These are phyloP conservation scores for Fragaria nilgerrensis DNA, from an alignment of 306 rosid species.

Conservation along the genomic window DNA sequence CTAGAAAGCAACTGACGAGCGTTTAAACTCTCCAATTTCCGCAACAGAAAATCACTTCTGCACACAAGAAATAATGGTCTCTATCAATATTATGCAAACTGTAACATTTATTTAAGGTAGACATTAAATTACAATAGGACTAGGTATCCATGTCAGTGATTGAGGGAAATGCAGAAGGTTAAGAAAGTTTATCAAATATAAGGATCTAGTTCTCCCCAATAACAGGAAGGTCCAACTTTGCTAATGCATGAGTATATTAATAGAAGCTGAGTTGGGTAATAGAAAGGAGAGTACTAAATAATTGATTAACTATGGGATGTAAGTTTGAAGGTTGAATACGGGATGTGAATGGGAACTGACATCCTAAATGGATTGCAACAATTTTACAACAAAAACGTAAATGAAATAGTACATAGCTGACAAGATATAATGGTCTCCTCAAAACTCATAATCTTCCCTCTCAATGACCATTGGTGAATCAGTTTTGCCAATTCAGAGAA, in stretches of 20 bases:
- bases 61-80: slow-evolving; percentile 22
- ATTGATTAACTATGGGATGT: not conserved
- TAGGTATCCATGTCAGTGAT: not conserved
- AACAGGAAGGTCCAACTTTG: not conserved
- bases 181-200: not conserved
- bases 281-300: not conserved
- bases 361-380: not conserved
- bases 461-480: not conserved
- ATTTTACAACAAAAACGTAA: not conserved
- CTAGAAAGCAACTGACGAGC: slow-evolving; percentile 87
- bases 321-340: not conserved
- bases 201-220: not conserved
- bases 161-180: not conserved
- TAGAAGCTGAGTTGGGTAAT: not conserved
- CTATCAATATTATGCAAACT: slow-evolving; percentile 12
- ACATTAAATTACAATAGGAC: not conserved
- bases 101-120: not conserved
- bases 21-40: slow-evolving; percentile 77
- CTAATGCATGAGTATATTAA: not conserved
- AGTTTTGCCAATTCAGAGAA: not conserved
- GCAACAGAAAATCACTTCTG: slow-evolving; percentile 90
- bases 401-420: not conserved
- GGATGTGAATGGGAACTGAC: not conserved
- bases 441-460: not conserved
- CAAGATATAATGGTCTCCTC: not conserved